Base-by-base conservation (phyloP, 257 asterid genomes). In the Nicotiana knightiana region DNA sequence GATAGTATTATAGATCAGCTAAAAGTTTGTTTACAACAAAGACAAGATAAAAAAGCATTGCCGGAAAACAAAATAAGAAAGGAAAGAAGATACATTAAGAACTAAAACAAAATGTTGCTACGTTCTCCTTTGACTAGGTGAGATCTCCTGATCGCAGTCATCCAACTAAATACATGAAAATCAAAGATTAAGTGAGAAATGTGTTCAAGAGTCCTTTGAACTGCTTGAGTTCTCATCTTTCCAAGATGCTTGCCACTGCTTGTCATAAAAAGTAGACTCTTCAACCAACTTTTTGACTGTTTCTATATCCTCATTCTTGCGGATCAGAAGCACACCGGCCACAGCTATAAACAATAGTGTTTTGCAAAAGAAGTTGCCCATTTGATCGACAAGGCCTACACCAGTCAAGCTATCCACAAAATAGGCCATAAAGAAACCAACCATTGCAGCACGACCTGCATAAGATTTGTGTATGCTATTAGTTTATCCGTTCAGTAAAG, bases 371-470 rank as follows among this genome's bases (percentile, higher is more conserved):
- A 96, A 96, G 90, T 96, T 96, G 82, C 97, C 86, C 98, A 90
- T 94, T 89, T 96, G 99, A 76, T 94, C 98, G 1, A 96, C 99
- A 2, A 96, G 96, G 7, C 98, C 98, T 30, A 96, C 88, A 26
- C 99, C 98, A 0, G 98, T 96, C 83, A 96, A 87, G 83, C 98
- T 90, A 87, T 96, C 99, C 13, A 96, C 99, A 43, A 96, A 83
- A 88, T 96, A 96, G 32, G 99, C 98, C 98, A 92, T 93, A 88
- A 96, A 94, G 97, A 96, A 96, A 30, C 99, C 99, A 5, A 96
- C 55, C 99, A 96, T 96, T 1, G 99, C 99, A 81, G 99, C 98
- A 57, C 99, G 97, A 6, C 99, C 99, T 96, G 92, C 89, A 88
- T 65, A 48, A 64, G 37, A 66, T 46, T 86, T 75, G 16, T 13